Conservation (phyloP, 1,284 basidiomycete species). For the Irpex sp. region DNA sequence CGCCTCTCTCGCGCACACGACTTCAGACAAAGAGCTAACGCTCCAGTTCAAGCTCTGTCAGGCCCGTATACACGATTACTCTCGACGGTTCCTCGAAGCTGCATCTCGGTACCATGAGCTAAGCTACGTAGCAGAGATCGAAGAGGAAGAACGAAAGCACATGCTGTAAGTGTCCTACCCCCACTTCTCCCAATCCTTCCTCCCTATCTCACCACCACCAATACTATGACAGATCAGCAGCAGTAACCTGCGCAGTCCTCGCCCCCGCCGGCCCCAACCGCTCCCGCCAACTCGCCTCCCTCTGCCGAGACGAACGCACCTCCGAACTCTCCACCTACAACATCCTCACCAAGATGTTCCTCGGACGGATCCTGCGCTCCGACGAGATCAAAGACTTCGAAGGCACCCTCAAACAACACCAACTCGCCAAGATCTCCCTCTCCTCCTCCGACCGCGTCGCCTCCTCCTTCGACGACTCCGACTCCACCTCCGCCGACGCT, state of each 20-base stretch:
- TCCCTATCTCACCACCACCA: not conserved
- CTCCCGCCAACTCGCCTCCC: constrained; percentile 85
- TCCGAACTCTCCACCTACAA: constrained; percentile 76
- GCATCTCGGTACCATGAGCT: constrained; percentile 93
- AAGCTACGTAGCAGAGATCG: constrained; percentile 83
- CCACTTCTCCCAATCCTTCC: not conserved
- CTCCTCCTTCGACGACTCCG: constrained; percentile 46
- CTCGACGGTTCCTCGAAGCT: constrained; percentile 92
- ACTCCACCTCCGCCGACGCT: constrained; percentile 32
- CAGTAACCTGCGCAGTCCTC: constrained; percentile 95
- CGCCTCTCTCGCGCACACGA: constrained; percentile 81
- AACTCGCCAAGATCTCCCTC: constrained; percentile 85
- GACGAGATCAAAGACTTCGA: constrained; percentile 91
- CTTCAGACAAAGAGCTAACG: constrained; percentile 72
- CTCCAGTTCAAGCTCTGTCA: constrained; percentile 86
- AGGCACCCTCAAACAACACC: constrained; percentile 83
- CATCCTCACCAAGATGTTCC: constrained; percentile 95
- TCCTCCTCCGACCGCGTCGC: constrained; percentile 76
- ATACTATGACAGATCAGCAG: constrained; percentile 87
- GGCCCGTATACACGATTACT: constrained; percentile 91
- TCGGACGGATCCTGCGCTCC: constrained; percentile 91
- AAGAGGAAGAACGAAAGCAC: constrained; percentile 84
- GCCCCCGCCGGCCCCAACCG: constrained; percentile 96
- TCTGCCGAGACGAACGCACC: constrained; percentile 93
- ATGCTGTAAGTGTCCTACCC: constrained; percentile 63